Conservation (phyloP, 2,329 filamentous ascomycete genomes). For the Dactylellina parvicollis region DNA sequence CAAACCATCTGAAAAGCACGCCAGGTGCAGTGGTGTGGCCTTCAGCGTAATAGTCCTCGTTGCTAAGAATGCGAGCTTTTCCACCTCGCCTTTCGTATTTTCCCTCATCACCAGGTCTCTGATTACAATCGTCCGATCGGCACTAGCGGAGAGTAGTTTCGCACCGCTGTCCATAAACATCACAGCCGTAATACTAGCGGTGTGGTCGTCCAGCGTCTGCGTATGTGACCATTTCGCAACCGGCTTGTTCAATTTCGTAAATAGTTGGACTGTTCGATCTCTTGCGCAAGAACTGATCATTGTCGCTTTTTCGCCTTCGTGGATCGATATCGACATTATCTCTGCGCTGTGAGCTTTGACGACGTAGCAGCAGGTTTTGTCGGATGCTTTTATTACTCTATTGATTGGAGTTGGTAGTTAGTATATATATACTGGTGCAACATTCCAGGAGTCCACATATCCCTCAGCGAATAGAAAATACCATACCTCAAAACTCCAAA, state of each 20-base stretch:
- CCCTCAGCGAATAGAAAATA: neutral
- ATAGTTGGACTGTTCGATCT: slow-evolving; percentile 94
- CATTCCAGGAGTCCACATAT: slow-evolving; percentile 12
- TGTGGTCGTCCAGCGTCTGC: slow-evolving; percentile 91
- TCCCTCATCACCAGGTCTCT: slow-evolving; percentile 71
- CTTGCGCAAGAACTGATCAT: slow-evolving; percentile 84
- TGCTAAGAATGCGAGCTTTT: slow-evolving; percentile 77
- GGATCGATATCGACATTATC: slow-evolving; percentile 81
- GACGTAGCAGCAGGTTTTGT: slow-evolving; percentile 72
- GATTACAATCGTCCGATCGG: slow-evolving; percentile 82
- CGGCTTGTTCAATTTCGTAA: slow-evolving; percentile 64
- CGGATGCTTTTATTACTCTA: slow-evolving; percentile 72
- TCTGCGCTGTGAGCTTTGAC: slow-evolving; percentile 88
- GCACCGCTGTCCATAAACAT: slow-evolving; percentile 77
- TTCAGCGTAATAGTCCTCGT: slow-evolving; percentile 82
- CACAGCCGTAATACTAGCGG: slow-evolving; percentile 81
- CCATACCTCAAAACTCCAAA: slow-evolving; percentile 76
- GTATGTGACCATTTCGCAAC: slow-evolving; percentile 76
- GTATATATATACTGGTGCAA: slow-evolving; percentile 10
- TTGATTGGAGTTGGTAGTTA: slow-evolving; percentile 54
- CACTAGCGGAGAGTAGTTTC: slow-evolving; percentile 82
- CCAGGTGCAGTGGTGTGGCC: slow-evolving; percentile 85
- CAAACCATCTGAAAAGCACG: slow-evolving; percentile 71
- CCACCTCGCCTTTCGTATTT: slow-evolving; percentile 58
- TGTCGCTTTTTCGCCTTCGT: slow-evolving; percentile 70